These are phyloP conservation scores for Nitzschia sp. DNA, from an alignment of 108 stramenopile species.

Conservation along the genomic window DNA sequence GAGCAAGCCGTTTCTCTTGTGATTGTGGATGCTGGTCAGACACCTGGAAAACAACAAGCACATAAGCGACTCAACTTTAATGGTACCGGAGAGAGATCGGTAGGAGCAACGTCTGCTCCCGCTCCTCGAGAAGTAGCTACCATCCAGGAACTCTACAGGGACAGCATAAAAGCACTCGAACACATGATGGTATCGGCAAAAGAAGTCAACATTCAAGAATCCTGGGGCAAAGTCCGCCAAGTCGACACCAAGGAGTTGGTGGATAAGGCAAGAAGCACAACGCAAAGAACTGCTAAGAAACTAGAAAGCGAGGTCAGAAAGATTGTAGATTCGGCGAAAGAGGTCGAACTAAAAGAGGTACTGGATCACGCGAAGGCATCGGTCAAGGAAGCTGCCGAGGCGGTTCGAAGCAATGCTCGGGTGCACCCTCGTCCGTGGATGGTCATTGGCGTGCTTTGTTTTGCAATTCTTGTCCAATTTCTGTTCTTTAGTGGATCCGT, in stretches of 20 bases:
- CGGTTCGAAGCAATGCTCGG: neutral
- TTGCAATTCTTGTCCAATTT: neutral
- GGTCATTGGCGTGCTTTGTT: neutral
- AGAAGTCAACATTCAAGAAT: neutral
- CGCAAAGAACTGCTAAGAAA: neutral
- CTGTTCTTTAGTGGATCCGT: neutral
- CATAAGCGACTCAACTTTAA: neutral
- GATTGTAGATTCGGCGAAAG: neutral
- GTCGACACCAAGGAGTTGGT: constrained; percentile 1
- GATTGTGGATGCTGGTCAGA: too few relatives aligned
- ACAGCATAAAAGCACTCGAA: neutral
- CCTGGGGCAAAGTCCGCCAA: neutral
- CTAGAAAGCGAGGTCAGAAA: neutral
- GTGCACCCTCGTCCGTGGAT: neutral
- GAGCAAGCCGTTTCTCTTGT: neutral
- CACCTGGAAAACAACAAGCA: neutral
- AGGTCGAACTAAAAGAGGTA: neutral
- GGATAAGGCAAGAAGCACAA: neutral
- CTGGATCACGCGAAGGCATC: neutral
- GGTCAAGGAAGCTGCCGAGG: neutral
- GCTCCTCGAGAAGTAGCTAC: neutral
- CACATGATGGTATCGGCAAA: neutral
- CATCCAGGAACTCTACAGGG: neutral
- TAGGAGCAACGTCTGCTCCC: neutral
- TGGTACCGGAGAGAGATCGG: neutral